Percentiles rank a stretch among this genome's conserved stretches.
phyloP scores from a whole-genome alignment of 106 monocot species.

The Phalaenopsis aphrodite region DNA sequence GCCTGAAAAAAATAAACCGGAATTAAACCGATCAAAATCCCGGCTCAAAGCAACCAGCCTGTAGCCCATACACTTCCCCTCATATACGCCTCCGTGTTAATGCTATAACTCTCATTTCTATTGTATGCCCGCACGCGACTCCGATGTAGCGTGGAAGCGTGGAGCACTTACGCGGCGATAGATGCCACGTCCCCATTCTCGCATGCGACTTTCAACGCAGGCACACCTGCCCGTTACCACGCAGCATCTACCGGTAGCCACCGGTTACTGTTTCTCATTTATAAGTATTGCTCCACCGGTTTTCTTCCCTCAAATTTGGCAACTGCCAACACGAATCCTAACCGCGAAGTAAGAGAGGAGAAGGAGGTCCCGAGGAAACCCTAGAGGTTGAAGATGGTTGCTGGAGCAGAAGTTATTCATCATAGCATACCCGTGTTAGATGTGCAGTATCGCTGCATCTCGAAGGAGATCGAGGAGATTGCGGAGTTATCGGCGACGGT shows the following conservation, averaged over 20 bases:
- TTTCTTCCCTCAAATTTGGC: neutral
- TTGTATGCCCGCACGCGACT: neutral
- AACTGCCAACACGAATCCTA: neutral
- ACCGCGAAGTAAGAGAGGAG: neutral
- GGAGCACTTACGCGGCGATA: neutral
- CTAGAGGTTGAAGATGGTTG: constrained; percentile 38
- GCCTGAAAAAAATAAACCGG: too few species aligned
- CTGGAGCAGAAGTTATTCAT: constrained; percentile 48
- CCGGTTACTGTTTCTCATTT: neutral
- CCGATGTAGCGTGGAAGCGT: neutral
- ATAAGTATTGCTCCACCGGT: neutral
- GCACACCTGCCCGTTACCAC: neutral
- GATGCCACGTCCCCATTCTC: neutral
- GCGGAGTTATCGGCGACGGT: constrained; percentile 16
- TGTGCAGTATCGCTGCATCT: constrained; percentile 28
- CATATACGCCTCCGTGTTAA: too few species aligned
- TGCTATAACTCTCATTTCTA: too few species aligned
- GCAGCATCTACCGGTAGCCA: neutral
- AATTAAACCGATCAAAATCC: too few species aligned
- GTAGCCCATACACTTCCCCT: too few species aligned
- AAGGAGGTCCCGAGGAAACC: neutral
- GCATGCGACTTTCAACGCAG: neutral
- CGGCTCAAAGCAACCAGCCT: too few species aligned
- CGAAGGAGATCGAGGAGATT: constrained; percentile 39
- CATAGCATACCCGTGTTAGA: constrained; percentile 43